Evolutionary conservation across 2,329 filamentous ascomycete species (phyloP).

Genomic region (Penicillium frequentans): DNA sequence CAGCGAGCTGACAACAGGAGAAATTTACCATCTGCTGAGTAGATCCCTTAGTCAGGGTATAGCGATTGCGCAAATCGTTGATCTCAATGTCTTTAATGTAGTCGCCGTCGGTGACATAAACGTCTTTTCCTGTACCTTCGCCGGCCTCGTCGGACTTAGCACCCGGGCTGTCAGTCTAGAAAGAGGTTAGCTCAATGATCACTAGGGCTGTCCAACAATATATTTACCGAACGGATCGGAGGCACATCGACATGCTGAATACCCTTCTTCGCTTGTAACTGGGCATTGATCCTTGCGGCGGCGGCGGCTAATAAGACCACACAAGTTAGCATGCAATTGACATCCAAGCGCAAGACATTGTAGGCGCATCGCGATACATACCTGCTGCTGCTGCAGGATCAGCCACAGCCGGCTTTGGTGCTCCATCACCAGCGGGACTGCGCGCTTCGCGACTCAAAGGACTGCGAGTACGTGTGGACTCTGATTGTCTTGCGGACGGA

Average conservation of each 20-base stretch:
- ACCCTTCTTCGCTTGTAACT: conserved; percentile 81
- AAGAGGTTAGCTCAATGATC: conserved; percentile 10
- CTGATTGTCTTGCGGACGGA: conserved; percentile 65
- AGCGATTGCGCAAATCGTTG: conserved; percentile 95
- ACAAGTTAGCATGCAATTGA: conserved; percentile 7
- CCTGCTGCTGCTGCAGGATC: conserved; percentile 79
- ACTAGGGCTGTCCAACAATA: background rate
- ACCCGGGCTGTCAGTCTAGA: conserved; percentile 50
- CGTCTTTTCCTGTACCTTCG: conserved; percentile 62
- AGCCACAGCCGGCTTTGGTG: conserved; percentile 49
- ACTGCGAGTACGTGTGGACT: conserved; percentile 76
- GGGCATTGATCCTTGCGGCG: conserved; percentile 82
- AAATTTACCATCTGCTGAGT: conserved; percentile 99
- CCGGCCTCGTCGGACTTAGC: conserved; percentile 56
- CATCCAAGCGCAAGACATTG: background rate
- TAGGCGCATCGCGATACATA: conserved; percentile 40
- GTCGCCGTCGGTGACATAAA: conserved; percentile 94
- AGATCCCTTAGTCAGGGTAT: conserved; percentile 93
- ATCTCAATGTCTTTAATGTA: conserved; percentile 99
- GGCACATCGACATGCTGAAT: conserved; percentile 89
- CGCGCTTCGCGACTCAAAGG: conserved; percentile 61
- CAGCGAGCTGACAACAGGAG: conserved; percentile 66
- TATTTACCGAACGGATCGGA: conserved; percentile 65
- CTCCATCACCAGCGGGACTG: conserved; percentile 47
- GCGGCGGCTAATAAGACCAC: conserved; percentile 65